Conservation (phyloP, 2,329 filamentous ascomycete species). For the Alternaria triticina region DNA sequence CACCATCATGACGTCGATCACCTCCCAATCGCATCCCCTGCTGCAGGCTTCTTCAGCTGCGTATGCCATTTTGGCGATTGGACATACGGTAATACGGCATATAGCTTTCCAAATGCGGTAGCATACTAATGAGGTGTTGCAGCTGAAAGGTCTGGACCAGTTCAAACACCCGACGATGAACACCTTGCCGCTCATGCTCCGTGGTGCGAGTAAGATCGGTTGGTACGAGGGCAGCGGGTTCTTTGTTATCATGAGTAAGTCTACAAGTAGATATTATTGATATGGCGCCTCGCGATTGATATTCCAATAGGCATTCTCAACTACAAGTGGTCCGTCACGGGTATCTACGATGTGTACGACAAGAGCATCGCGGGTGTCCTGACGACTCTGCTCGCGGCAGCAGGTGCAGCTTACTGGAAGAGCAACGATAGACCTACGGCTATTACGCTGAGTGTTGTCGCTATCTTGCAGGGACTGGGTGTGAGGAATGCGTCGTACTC, state of each 20-base stretch:
- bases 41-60: slow-evolving; percentile 36
- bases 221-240: slow-evolving; percentile 49
- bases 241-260: slow-evolving; percentile 43
- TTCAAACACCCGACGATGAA: slow-evolving; percentile 44
- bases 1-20: slow-evolving; percentile 22
- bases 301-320: slow-evolving; percentile 35
- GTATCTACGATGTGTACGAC: slow-evolving; percentile 41
- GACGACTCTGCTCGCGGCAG: slow-evolving; percentile 31
- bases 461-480: slow-evolving; percentile 34
- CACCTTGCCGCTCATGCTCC: slow-evolving; percentile 33
- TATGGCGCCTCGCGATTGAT: too few species aligned
- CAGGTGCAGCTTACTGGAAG: slow-evolving; percentile 30
- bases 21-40: slow-evolving; percentile 31
- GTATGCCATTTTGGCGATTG: slow-evolving; percentile 40
- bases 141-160: slow-evolving; percentile 45
- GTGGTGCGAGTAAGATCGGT: slow-evolving; percentile 39
- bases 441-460: slow-evolving; percentile 26
- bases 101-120: fast-evolving
- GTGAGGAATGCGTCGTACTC: slow-evolving; percentile 28
- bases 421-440: slow-evolving; percentile 36
- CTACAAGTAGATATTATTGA: too few species aligned
- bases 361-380: slow-evolving; percentile 40
- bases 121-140: not conserved
- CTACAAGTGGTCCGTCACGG: slow-evolving; percentile 43
- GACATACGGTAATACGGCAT: slow-evolving; percentile 35